Evolutionary conservation across 2,329 filamentous ascomycete genomes (phyloP).

Genomic region (Fusarium metavorans): DNA sequence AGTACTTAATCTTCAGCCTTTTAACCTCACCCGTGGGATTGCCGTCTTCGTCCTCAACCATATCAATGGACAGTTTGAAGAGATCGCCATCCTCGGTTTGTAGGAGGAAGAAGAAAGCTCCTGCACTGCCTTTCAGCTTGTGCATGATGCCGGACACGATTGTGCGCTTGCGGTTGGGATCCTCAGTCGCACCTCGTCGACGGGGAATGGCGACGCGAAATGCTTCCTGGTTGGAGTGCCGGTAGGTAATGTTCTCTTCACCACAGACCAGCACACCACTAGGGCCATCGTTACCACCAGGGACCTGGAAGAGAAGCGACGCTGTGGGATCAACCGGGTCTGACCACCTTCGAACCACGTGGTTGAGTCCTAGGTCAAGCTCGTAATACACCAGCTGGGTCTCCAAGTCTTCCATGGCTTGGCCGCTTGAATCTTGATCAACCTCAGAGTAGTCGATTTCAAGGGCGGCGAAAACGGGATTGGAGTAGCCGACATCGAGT

Average conservation of each 20-base stretch:
- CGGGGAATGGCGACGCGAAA: slow-evolving; percentile 91
- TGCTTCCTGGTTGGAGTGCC: slow-evolving; percentile 93
- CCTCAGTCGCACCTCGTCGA: slow-evolving; percentile 87
- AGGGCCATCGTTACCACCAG: slow-evolving; percentile 91
- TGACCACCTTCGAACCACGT: slow-evolving; percentile 96
- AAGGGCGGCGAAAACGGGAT: slow-evolving; percentile 94
- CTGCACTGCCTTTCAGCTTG: slow-evolving; percentile 83
- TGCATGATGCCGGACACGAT: slow-evolving; percentile 97
- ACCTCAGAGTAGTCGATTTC: slow-evolving; percentile 94
- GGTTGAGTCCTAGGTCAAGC: slow-evolving; percentile 94
- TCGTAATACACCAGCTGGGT: slow-evolving; percentile 97
- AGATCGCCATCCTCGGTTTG: slow-evolving; percentile 98
- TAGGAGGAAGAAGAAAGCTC: slow-evolving; percentile 96
- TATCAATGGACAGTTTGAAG: slow-evolving; percentile 95
- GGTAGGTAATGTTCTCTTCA: slow-evolving; percentile 94
- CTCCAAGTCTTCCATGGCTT: slow-evolving; percentile 83
- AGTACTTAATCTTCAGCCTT: slow-evolving; percentile 93
- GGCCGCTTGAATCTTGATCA: slow-evolving; percentile 90
- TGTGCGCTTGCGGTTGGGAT: slow-evolving; percentile 87
- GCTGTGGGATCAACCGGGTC: slow-evolving; percentile 92
- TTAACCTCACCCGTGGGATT: slow-evolving; percentile 84
- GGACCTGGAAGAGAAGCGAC: slow-evolving; percentile 92
- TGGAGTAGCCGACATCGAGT: slow-evolving; percentile 95
- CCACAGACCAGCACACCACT: slow-evolving; percentile 96
- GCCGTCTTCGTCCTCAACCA: slow-evolving; percentile 83